Base-by-base conservation (phyloP, 176 grass and related monocot genomes). In the Carex scoparia region DNA sequence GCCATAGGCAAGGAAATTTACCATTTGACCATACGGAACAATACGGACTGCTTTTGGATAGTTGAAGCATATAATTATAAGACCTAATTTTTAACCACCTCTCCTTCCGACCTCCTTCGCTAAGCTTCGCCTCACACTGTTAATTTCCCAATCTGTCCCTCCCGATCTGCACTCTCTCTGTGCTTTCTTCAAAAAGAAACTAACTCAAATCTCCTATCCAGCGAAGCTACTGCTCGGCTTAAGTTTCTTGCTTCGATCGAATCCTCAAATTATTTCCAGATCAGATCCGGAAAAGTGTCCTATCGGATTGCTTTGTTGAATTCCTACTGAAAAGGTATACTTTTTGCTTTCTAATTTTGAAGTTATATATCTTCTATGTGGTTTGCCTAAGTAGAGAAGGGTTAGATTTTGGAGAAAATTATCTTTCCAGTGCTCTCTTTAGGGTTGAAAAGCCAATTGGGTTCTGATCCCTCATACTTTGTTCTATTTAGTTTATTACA, bases 161-260 rank as follows among this genome's bases (percentile, higher is more conserved):
- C 31, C 74, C 74, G 49, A 78, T 78, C 74, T 78, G 51, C 48
- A 56, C 48, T 76, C 23, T 56, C 11, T 32, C 33, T 35, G 33
- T 35, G 73, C 73, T 77, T 77, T 77, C 73, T 77, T 56, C 73
- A 77, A 77, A 77, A 77, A 56, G 73, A 77, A 77, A 77, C 42
- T 3, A 53, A 76, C 27, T 54, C 28, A 78, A 78, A 78, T 78
- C 74, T 78, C 51, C 74, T 15, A 33, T 78, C 74, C 74, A 78
- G 28, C 73, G 48, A 77, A 77, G 73, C 73, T 77, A 0, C 42
- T 74, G 72, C 48, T 53, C 73, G 23, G 48, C 49, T 33, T 51
- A 16, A 13, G 12, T 18, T 78, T 56, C 18, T 78, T 56, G 40
- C 74, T 51, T 49, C 70, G 40, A 73, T 73, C 79, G 32, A 81